Conservation (phyloP, 306 rosid genomes). For the Rubus idaeus region DNA sequence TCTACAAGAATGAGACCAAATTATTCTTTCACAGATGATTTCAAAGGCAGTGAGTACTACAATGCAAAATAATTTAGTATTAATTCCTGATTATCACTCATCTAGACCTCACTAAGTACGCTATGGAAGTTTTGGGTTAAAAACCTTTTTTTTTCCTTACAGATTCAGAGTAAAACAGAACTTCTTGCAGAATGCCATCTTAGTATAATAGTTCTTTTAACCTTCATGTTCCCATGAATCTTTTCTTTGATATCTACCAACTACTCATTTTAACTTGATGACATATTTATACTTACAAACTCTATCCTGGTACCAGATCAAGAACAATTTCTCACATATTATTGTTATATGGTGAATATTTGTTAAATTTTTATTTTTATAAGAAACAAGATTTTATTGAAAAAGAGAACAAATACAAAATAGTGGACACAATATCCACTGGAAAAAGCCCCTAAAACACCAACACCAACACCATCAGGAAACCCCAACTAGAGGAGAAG, state of each 20-base stretch:
- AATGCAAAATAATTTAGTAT: neutral
- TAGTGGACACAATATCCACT: neutral
- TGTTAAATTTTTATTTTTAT: too few relatives aligned
- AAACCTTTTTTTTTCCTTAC: too few relatives aligned
- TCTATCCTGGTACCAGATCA: neutral
- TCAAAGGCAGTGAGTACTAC: neutral
- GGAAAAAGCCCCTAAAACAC: neutral
- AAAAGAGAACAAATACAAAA: too few relatives aligned
- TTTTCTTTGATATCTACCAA: neutral
- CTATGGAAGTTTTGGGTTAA: neutral
- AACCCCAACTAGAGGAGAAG: neutral
- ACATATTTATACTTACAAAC: neutral
- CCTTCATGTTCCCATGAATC: conserved; percentile 3
- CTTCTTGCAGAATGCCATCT: neutral
- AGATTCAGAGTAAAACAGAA: neutral
- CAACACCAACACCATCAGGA: neutral
- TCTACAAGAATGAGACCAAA: neutral
- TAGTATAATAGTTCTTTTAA: neutral
- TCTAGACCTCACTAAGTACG: neutral
- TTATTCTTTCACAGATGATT: neutral
- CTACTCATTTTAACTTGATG: neutral
- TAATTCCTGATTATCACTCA: neutral
- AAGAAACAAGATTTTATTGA: neutral
- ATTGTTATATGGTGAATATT: neutral
- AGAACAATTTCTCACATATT: neutral